Conservation (phyloP, 768 basidiomycete species). For the Boletus subcaerulescens region DNA sequence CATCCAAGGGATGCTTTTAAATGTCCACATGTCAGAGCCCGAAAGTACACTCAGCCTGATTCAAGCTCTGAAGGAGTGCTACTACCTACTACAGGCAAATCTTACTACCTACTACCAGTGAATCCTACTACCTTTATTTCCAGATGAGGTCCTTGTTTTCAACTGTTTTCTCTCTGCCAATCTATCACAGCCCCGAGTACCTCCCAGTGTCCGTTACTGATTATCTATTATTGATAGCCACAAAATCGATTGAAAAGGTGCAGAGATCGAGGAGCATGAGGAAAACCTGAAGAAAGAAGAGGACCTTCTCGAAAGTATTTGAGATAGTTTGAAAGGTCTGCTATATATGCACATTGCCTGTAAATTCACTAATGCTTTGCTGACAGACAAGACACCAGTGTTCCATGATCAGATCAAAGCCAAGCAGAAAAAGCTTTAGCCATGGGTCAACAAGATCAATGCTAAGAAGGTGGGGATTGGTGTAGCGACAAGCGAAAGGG, state of each 20-base stretch:
- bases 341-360: neutral
- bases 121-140: too few relatives aligned
- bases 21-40: too few relatives aligned
- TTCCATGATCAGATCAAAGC: conserved; percentile 91
- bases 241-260: conserved; percentile 68
- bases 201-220: too few relatives aligned
- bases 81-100: too few relatives aligned
- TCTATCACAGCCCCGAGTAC: too few relatives aligned
- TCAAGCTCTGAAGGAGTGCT: too few relatives aligned
- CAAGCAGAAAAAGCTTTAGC: conserved; percentile 92
- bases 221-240: too few relatives aligned
- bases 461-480: conserved; percentile 79
- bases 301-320: conserved; percentile 74
- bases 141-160: too few relatives aligned
- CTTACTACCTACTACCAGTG: too few relatives aligned
- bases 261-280: conserved; percentile 69
- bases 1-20: too few relatives aligned
- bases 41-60: too few relatives aligned
- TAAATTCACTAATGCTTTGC: neutral
- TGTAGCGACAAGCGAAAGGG: conserved; percentile 82
- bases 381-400: conserved; percentile 86
- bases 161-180: too few relatives aligned
- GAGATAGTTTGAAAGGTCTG: conserved; percentile 81
- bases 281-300: conserved; percentile 72
- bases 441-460: conserved; percentile 91